Percentiles rank a stretch among this genome's conserved stretches.
phyloP scores from a whole-genome alignment of 495 filamentous ascomycete genomes.

The Talaromyces ruber region DNA sequence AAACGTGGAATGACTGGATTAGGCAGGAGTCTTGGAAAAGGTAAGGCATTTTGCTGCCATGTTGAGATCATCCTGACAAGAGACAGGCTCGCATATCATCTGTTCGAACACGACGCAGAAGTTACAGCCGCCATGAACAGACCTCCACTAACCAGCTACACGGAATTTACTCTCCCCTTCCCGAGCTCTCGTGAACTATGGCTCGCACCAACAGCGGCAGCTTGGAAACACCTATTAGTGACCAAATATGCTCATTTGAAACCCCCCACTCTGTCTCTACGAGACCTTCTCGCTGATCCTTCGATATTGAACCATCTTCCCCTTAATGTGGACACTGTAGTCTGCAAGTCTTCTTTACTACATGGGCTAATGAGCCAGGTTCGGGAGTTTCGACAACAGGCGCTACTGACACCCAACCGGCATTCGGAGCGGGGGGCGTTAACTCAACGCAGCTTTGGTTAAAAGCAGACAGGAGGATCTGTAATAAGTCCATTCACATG shows the following conservation, averaged over 20 bases:
- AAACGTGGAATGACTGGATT: conserved; percentile 47
- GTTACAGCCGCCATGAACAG: conserved; percentile 44
- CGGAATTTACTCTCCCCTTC: conserved; percentile 48
- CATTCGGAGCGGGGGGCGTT: conserved; percentile 8
- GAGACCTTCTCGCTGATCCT: conserved; percentile 13
- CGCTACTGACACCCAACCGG: conserved; percentile 7
- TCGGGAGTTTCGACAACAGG: conserved; percentile 19
- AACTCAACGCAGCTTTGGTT: conserved; percentile 15
- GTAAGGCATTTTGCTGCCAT: background rate
- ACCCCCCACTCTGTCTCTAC: conserved; percentile 6
- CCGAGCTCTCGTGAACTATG: conserved; percentile 45
- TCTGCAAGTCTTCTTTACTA: conserved; percentile 36
- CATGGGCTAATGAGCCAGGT: conserved; percentile 17
- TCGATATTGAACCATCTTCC: conserved; percentile 10
- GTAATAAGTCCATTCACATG: conserved; percentile 4
- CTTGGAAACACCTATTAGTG: conserved; percentile 40
- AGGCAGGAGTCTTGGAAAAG: conserved; percentile 36
- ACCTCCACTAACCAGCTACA: conserved; percentile 44
- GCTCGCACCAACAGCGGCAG: conserved; percentile 39
- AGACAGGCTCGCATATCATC: conserved; percentile 41
- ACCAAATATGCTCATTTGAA: conserved; percentile 14
- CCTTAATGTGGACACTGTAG: conserved; percentile 29
- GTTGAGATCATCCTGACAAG: background rate
- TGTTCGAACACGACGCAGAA: conserved; percentile 47
- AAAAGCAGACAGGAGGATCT: conserved; percentile 21